A percentile compares a stretch with the other conserved stretches of the same genome.
phyloP scores from a whole-genome alignment of 2,329 filamentous ascomycete genomes.

The Paraphoma sp. region DNA sequence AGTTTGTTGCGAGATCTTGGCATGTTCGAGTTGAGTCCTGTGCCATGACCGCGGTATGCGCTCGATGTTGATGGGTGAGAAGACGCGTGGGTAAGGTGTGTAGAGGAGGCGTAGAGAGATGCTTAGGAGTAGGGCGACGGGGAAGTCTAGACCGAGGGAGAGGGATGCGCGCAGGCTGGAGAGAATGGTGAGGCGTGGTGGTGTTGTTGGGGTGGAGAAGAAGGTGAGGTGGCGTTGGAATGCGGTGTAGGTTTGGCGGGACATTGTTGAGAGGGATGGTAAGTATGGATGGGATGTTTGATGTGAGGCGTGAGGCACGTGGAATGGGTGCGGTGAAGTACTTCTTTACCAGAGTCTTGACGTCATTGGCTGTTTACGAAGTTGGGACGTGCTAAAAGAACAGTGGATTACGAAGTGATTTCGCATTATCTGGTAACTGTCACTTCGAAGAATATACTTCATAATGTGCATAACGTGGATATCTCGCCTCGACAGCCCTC shows the following conservation, averaged over 20 bases:
- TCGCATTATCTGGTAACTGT: too few relatives aligned
- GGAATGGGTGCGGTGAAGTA: background rate
- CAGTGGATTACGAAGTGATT: too few relatives aligned
- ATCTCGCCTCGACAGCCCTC: too few relatives aligned
- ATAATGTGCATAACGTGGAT: too few relatives aligned
- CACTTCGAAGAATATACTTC: too few relatives aligned
- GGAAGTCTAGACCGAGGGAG: constrained; percentile 27
- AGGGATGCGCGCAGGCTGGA: constrained; percentile 24
- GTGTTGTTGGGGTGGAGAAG: constrained; percentile 28
- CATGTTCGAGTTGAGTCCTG: constrained; percentile 21
- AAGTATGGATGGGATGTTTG: background rate
- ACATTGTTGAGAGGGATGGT: constrained; percentile 8
- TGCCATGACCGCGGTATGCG: constrained; percentile 21
- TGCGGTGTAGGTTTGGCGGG: constrained; percentile 20
- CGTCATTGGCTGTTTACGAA: background rate
- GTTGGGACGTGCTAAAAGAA: background rate
- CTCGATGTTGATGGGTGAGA: constrained; percentile 21
- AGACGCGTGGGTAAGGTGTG: constrained; percentile 21
- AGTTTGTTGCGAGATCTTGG: constrained; percentile 14
- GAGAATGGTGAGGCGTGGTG: constrained; percentile 24
- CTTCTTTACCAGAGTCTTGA: background rate
- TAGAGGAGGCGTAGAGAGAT: constrained; percentile 26
- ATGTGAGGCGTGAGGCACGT: background rate
- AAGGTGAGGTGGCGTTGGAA: constrained; percentile 30
- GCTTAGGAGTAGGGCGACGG: constrained; percentile 25